Conservation (phyloP, 306 rosid genomes). For the Fagus sylvatica region DNA sequence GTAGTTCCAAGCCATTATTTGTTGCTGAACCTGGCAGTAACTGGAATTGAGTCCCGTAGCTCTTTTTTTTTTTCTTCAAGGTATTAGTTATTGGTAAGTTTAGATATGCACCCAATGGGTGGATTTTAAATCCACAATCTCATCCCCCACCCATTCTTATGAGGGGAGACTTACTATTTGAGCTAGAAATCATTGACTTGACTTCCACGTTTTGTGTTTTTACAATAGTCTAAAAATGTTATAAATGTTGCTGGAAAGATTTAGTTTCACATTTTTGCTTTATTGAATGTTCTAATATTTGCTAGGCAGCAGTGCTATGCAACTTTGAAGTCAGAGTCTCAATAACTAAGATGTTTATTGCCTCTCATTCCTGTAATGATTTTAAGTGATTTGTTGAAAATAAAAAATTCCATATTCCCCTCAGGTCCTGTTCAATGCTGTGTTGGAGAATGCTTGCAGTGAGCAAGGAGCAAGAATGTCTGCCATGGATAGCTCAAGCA, state of each 20-base stretch:
- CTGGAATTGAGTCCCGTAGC: background rate
- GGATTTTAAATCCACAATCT: too few relatives aligned
- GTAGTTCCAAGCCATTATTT: background rate
- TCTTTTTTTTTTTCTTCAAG: background rate
- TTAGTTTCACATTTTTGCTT: background rate
- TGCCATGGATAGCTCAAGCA: constrained; percentile 99
- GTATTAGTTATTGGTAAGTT: too few relatives aligned
- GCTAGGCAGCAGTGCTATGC: background rate
- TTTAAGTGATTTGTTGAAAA: background rate
- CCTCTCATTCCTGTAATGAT: background rate
- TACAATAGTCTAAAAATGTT: background rate
- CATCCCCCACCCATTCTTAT: too few relatives aligned
- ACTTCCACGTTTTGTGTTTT: background rate
- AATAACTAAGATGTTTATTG: background rate
- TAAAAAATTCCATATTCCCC: background rate
- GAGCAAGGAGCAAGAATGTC: constrained; percentile 99
- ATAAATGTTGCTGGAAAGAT: background rate
- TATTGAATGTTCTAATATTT: background rate
- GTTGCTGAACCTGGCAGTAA: background rate
- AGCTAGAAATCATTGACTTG: background rate
- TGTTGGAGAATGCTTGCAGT: constrained; percentile 98
- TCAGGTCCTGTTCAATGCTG: constrained; percentile 88
- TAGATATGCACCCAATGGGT: too few relatives aligned
- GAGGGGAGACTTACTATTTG: too few relatives aligned
- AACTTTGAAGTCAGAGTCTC: background rate